Evolutionary conservation across 1,284 basidiomycete species (phyloP), one percentile per base, ranked within the genome.

Genomic region (Austroboletus novae-zelandiae): DNA sequence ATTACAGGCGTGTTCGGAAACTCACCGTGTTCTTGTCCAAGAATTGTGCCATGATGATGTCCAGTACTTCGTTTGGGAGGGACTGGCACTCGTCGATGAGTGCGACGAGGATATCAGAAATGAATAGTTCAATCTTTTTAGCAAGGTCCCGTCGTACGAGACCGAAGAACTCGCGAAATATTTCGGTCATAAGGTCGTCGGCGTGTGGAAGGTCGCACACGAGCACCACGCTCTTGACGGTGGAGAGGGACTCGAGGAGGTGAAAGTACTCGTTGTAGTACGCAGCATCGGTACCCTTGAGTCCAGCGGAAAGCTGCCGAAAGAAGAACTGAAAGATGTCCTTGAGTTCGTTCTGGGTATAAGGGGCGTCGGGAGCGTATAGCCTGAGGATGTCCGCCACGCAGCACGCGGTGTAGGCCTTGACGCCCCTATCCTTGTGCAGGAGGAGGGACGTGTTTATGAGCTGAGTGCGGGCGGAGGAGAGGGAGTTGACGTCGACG

Each of bases 291-390:
- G 83, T 69, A 20, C 83, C 80, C 59, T 85, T 88, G 61, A 97
- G 82, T 10, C 90, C 86, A 5, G 75, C 75, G 5, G 78, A 75
- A 53, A 98, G 83, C 68, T 96, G 94, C 23, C 83, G 77, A 64
- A 94, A 84, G 77, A 97, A 91, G 78, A 98, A 98, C 62, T 93
- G 83, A 71, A 98, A 98, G 65, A 98, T 94, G 69, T 96, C 92
- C 73, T 89, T 79, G 36, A 98, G 82, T 68, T 98, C 91, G 43
- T 79, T 72, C 44, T 86, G 84, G 4, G 87, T 95, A 68, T 96
- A 99, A 10, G 97, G 97, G 29, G 97, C 96, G 65, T 98, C 93
- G 2, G 97, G 97, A 1, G 97, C 97, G 68, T 94, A 98, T 42
- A 99, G 79, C 34, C 94, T 75, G 45, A 99, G 83, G 52, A 98